Evolutionary conservation across 2,329 filamentous ascomycete species (phyloP), one percentile per base, ranked within the genome.

Genomic region (Cercospora citrullina): DNA sequence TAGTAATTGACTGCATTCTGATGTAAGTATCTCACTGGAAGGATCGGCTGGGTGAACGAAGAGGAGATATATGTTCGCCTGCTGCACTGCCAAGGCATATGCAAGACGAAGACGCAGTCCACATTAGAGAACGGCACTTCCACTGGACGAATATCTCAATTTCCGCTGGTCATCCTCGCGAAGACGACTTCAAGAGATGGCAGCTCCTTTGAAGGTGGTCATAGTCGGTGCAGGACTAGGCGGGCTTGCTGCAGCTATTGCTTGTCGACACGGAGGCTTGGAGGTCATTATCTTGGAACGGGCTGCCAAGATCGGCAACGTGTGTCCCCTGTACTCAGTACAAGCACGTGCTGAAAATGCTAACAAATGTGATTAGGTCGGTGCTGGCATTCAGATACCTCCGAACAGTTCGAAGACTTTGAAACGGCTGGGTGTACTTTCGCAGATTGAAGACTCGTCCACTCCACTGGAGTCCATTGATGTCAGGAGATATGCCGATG

Each of bases 211-310:
- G 23, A 53, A 28, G 2, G 48, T 53, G 5, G 23, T 69, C 28
- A 65, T 73, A 33, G 55, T 66, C 12, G 79, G 79, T 26, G 78
- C 76, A 6, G 79, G 80, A 21, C 74, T 81, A 28, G 79, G 79
- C 31, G 80, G 79, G 5, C 72, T 81, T 18, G 77, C 80, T 23
- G 79, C 80, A 30, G 78, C 79, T n/a, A 81, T 81, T 65, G 77
- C 78, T 16, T 74, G 81, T 9, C 74, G 76, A 33, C 72, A 75
- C 33, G 30, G 53, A 55, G 21, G 12, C 33, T 16, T 69, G n/a
- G 39, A 73, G 16, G 80, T 81, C 7, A 80, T 78, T 0, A 75
- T 81, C 5, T 75, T 82, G 10, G 80, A 81, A 70, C 74, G 77
- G 12, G 77, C 79, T 1, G 58, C 70, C 48, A 71, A 79, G 67